Evolutionary conservation across 768 basidiomycete species (phyloP), one percentile per base, ranked within the genome.

Genomic region (Rhizopogon roseolus): DNA sequence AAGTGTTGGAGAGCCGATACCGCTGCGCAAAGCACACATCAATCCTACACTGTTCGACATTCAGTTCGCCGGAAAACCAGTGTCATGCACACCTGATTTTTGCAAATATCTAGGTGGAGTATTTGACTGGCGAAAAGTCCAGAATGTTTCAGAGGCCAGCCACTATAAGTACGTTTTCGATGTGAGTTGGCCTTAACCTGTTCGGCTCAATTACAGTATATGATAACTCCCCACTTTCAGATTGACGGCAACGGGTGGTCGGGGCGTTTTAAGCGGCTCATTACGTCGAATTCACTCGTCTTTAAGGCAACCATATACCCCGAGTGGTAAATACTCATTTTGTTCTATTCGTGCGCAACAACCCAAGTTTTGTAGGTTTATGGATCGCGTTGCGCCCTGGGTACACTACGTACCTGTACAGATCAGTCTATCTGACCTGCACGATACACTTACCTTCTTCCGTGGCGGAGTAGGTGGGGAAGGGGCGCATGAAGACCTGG

Each of bases 391-490:
- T 52, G 74, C 71, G 41, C 80, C 82, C 7, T 86, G 84, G 83
- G 70, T 85, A 14, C 84, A 86, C 64, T 86, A 86, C 62, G 74
- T 86, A 1, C 85, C 85, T 3, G 70, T 87, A 6, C 75, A 80
- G 58, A 59, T 82, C 9, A 81, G 85, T 27, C 14, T 25, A 10
- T 75, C 78, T 0, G 87, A 90, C 64, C 66, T 91, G 4, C 79
- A 87, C 63, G 90, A 91, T 57, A 72, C 82, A 4, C 73, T 88
- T 41, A 68, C 82, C 1, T 93, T 93, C 72, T 90, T 90, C 71
- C 79, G 82, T 0, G 86, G 88, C 0, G 77, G 79, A 58, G 74
- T 73, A 6, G 71, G 78, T 52, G 81, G 84, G n/a, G 74, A 78
- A 37, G 77, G 77, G 9, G 81, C 73, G 0, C 86, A 89, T 57